phyloP scores from a whole-genome alignment of 2,329 filamentous ascomycete genomes.

The Malbranchea cinnamomea region DNA sequence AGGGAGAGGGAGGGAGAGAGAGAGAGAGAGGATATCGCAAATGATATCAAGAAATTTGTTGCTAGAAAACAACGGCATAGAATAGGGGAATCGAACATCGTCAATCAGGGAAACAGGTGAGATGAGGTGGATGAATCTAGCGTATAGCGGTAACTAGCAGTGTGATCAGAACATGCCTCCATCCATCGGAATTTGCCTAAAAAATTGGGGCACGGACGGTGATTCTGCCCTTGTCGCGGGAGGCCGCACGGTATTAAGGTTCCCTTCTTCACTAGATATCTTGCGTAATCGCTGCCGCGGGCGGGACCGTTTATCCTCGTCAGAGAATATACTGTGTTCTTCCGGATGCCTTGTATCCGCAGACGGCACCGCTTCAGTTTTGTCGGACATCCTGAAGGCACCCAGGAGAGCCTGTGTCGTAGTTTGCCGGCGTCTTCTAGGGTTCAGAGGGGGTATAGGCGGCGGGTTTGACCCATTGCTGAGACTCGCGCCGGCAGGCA shows the following conservation, averaged over 20 bases:
- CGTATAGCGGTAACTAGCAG: too few relatives aligned
- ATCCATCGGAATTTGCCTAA: conserved; percentile 16
- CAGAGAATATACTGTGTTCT: conserved; percentile 30
- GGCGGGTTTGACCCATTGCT: conserved; percentile 38
- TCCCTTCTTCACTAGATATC: conserved; percentile 35
- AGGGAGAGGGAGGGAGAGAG: conserved; percentile 2
- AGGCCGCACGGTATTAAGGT: conserved; percentile 31
- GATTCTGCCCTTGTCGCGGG: conserved; percentile 19
- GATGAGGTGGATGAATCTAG: too few relatives aligned
- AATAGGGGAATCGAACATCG: neutral
- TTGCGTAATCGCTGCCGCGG: conserved; percentile 31
- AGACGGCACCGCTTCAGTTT: conserved; percentile 15
- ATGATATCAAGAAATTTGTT: neutral
- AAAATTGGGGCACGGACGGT: conserved; percentile 19
- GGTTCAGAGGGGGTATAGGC: conserved; percentile 45
- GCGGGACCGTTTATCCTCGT: conserved; percentile 24
- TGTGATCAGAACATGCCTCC: conserved; percentile 29
- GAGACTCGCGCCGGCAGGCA: conserved; percentile 40
- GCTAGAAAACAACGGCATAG: conserved; percentile 1
- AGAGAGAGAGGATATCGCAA: neutral
- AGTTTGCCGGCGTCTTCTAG: conserved; percentile 37
- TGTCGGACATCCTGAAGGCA: conserved; percentile 23
- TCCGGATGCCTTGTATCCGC: conserved; percentile 13
- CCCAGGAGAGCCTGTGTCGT: conserved; percentile 27
- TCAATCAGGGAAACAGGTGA: too few relatives aligned